Conservation (phyloP, 352 stramenopile species). For the Peronosclerospora sorghi region DNA sequence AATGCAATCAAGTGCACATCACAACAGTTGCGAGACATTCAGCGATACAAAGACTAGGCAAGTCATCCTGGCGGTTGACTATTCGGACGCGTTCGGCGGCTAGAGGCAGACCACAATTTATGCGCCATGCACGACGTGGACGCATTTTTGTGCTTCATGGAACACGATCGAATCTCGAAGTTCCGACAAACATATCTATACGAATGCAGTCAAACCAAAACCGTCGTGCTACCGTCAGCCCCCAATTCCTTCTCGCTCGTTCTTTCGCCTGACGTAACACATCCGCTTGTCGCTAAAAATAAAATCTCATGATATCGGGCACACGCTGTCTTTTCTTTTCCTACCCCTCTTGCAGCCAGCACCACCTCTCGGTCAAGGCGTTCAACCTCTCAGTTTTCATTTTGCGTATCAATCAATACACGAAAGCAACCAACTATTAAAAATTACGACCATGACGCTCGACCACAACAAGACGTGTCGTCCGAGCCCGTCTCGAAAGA, state of each 20-base stretch:
- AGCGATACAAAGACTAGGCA: no score
- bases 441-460: neutral
- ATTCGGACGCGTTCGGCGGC: conserved; percentile 9
- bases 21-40: no score
- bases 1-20: no score
- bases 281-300: no score
- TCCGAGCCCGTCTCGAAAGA: conserved; percentile 6
- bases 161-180: conserved; percentile 5
- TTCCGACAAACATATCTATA: neutral
- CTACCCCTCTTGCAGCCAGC: neutral
- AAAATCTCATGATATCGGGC: neutral
- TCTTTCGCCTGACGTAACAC: conserved; percentile 7
- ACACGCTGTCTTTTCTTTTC: neutral
- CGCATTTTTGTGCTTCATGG: neutral
- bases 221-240: neutral
- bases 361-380: no score
- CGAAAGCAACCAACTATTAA: neutral
- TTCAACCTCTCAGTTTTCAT: conserved; percentile 16
- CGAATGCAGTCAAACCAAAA: conserved; percentile 4
- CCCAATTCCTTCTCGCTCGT: conserved; percentile 11
- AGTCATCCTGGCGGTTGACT: neutral
- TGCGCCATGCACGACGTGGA: neutral
- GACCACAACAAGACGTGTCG: conserved; percentile 10
- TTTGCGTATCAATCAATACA: conserved; percentile 13
- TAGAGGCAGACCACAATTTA: conserved; percentile 4